Conservation (phyloP, 306 rosid genomes). For the Alnus rubra region DNA sequence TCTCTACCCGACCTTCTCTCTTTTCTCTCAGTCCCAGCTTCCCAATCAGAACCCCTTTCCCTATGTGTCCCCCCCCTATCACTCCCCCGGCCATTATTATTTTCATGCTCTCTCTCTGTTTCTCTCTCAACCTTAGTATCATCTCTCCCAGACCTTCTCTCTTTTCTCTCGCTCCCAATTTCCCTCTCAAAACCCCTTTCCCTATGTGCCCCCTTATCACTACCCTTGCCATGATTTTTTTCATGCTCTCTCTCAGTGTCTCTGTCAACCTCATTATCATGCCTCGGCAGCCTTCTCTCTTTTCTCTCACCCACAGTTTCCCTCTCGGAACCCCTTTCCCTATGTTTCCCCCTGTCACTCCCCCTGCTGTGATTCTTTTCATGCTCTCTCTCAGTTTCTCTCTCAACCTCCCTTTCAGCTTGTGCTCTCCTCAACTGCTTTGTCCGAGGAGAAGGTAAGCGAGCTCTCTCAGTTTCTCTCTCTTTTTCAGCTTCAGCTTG, state of each 20-base stretch:
- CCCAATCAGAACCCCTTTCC: constrained; percentile 56
- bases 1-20: constrained; percentile 46
- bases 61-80: constrained; percentile 30
- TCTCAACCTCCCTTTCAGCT: constrained; percentile 32
- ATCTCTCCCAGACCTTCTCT: constrained; percentile 31
- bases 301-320: constrained; percentile 34
- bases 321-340: constrained; percentile 34
- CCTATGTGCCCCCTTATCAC: constrained; percentile 21
- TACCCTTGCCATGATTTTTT: constrained; percentile 18
- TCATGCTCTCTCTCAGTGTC: constrained; percentile 33
- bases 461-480: constrained; percentile 5
- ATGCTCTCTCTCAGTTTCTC: constrained; percentile 35
- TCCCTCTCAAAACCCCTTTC: constrained; percentile 37
- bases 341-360: constrained; percentile 19
- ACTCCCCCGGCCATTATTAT: constrained; percentile 24
- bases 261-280: constrained; percentile 26
- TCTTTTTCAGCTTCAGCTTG: constrained; percentile 18
- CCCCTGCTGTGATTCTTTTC: constrained; percentile 27
- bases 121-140: constrained; percentile 20
- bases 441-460: constrained; percentile 36
- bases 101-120: constrained; percentile 30
- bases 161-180: constrained; percentile 35
- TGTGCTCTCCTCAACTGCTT: constrained; percentile 51
- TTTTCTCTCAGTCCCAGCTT: constrained; percentile 43
- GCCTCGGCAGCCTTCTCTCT: constrained; percentile 33